Evolutionary conservation across 768 basidiomycete genomes (phyloP), one percentile per base, ranked within the genome.

Genomic region (Psilocybe subaeruginosa): DNA sequence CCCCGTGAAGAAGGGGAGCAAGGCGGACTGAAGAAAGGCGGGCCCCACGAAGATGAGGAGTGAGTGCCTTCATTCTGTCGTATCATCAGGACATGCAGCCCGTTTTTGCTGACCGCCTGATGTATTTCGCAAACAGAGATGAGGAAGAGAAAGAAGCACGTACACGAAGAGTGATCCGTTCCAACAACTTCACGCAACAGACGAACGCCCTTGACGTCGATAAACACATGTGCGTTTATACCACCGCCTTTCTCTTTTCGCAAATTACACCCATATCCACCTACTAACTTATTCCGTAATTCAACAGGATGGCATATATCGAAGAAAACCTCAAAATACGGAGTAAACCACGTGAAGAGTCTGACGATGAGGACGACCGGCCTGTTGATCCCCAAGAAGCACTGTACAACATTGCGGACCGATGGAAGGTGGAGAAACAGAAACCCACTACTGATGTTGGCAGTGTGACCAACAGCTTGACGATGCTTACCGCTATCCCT

Each of bases 401-500:
- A 48, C 79, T 97, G 48, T 89, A 91, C 74, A 80, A 83, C 54
- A 81, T 93, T 50, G 86, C 88, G 3, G 88, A 89, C 66, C 80
- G 83, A 31, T 89, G 85, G 82, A 89, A 84, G 69, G 73, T 78
- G 4, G 83, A 83, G 50, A 85, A 84, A 69, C 74, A 81, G 66
- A 80, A 85, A 47, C 81, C 85, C 16, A 78, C 81, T 51, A 80
- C 84, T 3, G 93, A 97, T 61, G 96, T 96, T 62, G 97, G 97
- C 7, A 97, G 86, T 69, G 95, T 98, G 27, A 93, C 95, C 11
- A 95, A 93, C 64, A 95, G 92, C 66, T 70, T 97, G 74, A 88
- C 93, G 3, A 99, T 99, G 97, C 81, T 99, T 57, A 98, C 96
- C 14, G 95, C 93, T 37, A 99, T 99, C 68, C 97, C 97, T 0